Conservation (phyloP, 208 protist species). For the Leptomonas pyrrhocoris region DNA sequence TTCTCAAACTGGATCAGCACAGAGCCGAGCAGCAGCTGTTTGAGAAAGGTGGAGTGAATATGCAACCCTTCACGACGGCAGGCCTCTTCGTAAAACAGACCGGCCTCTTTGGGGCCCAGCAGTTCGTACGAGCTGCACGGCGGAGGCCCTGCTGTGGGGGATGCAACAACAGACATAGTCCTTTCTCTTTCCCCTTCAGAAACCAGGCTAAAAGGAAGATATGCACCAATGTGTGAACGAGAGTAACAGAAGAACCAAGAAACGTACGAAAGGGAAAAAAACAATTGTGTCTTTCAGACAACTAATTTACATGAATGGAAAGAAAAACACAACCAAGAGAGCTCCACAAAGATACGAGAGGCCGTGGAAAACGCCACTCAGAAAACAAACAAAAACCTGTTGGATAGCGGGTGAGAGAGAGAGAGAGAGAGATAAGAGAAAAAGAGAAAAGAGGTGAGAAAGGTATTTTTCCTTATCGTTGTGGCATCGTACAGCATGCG, state of each 20-base stretch:
- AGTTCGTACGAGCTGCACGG: conserved; percentile 21
- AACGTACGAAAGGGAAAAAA: background rate
- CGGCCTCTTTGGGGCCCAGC: conserved; percentile 34
- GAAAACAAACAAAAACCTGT: background rate
- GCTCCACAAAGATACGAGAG: no score
- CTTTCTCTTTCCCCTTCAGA: background rate
- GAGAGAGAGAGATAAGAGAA: background rate
- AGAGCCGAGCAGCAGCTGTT: conserved; percentile 49
- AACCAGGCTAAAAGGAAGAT: background rate
- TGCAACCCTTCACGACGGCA: conserved; percentile 39
- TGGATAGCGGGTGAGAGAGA: background rate
- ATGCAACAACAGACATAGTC: background rate
- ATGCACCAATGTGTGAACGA: background rate
- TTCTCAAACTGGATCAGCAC: conserved; percentile 76
- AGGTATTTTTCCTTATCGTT: no score
- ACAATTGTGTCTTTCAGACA: background rate
- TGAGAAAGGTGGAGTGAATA: conserved; percentile 61
- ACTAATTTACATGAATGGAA: background rate
- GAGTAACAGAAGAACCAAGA: background rate
- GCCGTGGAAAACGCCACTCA: no score
- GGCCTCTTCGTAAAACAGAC: conserved; percentile 59
- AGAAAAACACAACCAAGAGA: background rate
- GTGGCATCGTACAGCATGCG: no score
- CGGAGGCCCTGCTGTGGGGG: background rate
- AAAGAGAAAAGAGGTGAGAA: background rate